phyloP scores from a whole-genome alignment of 306 rosid species.

The Sicyos edulis region DNA sequence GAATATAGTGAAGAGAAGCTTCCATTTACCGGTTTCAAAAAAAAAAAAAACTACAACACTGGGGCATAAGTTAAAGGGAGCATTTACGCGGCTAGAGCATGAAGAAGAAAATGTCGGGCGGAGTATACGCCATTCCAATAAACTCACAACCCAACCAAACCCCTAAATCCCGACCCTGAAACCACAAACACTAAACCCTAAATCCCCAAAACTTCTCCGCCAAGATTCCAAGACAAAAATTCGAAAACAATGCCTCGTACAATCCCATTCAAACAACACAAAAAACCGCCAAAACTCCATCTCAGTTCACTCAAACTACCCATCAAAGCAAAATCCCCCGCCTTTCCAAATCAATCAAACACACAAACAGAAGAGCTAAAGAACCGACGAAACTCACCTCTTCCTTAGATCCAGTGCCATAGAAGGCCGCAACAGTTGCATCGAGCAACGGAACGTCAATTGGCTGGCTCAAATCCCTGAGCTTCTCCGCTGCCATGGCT shows the following conservation, averaged over 20 bases:
- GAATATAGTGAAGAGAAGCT: too few species aligned
- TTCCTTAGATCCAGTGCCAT: constrained; percentile 99
- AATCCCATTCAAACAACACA: background rate
- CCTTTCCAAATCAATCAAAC: constrained; percentile 1
- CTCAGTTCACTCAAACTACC: background rate
- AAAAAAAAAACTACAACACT: background rate
- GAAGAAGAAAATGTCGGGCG: background rate
- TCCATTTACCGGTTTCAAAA: background rate
- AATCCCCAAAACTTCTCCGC: background rate
- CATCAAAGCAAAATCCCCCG: background rate
- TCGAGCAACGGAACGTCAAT: constrained; percentile 82
- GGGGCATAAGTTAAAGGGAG: background rate
- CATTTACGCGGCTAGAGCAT: background rate
- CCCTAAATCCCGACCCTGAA: constrained; percentile 17
- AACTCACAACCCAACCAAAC: constrained; percentile 3
- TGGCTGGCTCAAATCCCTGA: constrained; percentile 85
- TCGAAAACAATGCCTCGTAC: background rate
- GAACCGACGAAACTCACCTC: constrained; percentile 42
- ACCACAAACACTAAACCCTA: constrained; percentile 20
- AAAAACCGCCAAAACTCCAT: background rate
- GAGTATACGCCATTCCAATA: background rate
- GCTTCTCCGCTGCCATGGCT: constrained; percentile 93
- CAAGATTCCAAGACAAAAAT: background rate
- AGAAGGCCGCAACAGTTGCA: constrained; percentile 96
- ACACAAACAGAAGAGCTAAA: background rate